Conservation (phyloP, 139 green algal species). For the Chlamydomonas sphaeroides region DNA sequence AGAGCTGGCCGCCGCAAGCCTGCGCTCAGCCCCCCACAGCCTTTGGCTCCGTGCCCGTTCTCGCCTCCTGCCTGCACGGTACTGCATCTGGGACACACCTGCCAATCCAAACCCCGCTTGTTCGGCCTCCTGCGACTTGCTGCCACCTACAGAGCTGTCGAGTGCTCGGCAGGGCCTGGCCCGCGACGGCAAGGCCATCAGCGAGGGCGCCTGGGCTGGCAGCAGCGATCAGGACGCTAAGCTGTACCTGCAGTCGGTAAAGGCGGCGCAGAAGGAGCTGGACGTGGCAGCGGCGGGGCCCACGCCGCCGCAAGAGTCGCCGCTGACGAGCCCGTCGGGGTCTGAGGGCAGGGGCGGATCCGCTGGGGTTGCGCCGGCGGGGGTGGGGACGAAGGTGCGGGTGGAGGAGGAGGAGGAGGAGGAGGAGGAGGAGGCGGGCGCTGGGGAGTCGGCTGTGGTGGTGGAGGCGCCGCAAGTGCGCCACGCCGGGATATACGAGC, state of each 20-base stretch:
- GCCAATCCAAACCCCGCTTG: not conserved
- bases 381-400: too few species aligned
- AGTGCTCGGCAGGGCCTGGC: constrained; percentile 26
- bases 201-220: not conserved
- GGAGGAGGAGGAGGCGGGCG: too few species aligned
- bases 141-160: constrained; percentile 7
- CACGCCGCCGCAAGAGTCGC: not conserved
- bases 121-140: not conserved
- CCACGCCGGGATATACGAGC: too few species aligned
- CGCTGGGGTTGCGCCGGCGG: too few species aligned
- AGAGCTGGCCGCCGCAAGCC: too few species aligned
- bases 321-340: not conserved
- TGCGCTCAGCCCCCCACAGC: too few species aligned
- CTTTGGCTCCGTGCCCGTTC: too few species aligned
- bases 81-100: not conserved
- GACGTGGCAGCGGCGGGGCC: not conserved
- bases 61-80: too few species aligned
- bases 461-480: too few species aligned
- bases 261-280: constrained; percentile 50
- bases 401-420: too few species aligned
- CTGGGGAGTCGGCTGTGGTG: too few species aligned
- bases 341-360: not conserved
- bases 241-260: constrained; percentile 51
- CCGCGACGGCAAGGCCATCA: not conserved
- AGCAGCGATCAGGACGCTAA: constrained; percentile 21